phyloP scores from a whole-genome alignment of 2,329 filamentous ascomycete genomes.

The Chlorencoelia australis region DNA sequence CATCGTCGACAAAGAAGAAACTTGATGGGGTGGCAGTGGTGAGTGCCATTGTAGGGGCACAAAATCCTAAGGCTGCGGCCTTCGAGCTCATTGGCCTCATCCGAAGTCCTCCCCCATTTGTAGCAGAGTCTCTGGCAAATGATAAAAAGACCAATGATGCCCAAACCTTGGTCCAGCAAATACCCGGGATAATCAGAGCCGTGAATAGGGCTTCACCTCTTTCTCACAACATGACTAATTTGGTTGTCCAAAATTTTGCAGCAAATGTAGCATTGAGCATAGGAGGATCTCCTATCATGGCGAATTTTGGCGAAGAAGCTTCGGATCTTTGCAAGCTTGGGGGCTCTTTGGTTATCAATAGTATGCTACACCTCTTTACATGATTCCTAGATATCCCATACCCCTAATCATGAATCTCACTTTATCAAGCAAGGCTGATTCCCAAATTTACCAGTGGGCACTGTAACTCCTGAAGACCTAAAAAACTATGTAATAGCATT shows the following conservation, averaged over 20 bases:
- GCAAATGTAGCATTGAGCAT: conserved; percentile 81
- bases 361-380: too few relatives aligned
- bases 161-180: conserved; percentile 15
- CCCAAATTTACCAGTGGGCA: too few relatives aligned
- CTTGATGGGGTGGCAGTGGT: conserved; percentile 82
- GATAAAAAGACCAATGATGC: conserved; percentile 15
- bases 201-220: conserved; percentile 59
- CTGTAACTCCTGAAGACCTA: conserved; percentile 66
- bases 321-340: conserved; percentile 66
- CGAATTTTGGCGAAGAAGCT: conserved; percentile 76
- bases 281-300: conserved; percentile 90
- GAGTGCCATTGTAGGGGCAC: conserved; percentile 72
- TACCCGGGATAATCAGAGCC: conserved; percentile 40
- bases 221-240: conserved; percentile 95
- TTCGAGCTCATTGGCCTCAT: conserved; percentile 48
- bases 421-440: too few relatives aligned
- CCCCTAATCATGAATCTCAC: too few relatives aligned
- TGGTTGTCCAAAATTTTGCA: conserved; percentile 90
- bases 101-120: conserved; percentile 22
- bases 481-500: conserved; percentile 65
- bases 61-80: conserved; percentile 55
- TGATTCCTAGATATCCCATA: too few relatives aligned
- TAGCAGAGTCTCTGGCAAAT: conserved; percentile 8
- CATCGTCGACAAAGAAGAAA: conserved; percentile 39
- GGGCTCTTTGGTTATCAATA: conserved; percentile 80